Percentiles rank a stretch among this genome's conserved stretches.
Conservation (phyloP, 2,329 filamentous ascomycete genomes). For the Penicillium brevicompactum region DNA sequence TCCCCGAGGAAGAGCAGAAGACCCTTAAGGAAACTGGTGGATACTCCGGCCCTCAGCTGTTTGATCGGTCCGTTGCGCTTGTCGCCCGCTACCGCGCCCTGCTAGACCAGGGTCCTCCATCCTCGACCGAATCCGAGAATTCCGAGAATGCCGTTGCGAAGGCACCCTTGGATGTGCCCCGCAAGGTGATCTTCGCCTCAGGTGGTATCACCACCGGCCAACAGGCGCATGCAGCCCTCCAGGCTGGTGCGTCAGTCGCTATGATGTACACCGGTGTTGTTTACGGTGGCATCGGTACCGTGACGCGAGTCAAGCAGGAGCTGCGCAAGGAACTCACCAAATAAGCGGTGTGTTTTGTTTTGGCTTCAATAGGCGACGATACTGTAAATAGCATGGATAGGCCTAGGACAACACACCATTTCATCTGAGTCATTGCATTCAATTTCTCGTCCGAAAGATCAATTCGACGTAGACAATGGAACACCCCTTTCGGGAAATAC, state of each 20-base stretch:
- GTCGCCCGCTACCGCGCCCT: conserved; percentile 76
- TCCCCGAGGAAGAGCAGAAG: conserved; percentile 67
- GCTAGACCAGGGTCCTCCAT: conserved; percentile 55
- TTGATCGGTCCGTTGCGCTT: conserved; percentile 74
- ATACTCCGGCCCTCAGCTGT: conserved; percentile 88
- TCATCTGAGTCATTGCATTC: background rate
- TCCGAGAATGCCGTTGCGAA: conserved; percentile 20
- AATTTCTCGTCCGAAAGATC: background rate
- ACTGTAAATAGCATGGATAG: conserved; percentile 25
- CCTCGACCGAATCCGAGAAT: conserved; percentile 16
- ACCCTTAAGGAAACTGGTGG: conserved; percentile 78
- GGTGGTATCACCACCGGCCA: conserved; percentile 89
- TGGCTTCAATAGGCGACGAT: conserved; percentile 1
- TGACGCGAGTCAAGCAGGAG: conserved; percentile 55
- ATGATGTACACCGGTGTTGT: conserved; percentile 85
- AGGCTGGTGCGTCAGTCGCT: conserved; percentile 85
- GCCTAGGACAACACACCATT: background rate
- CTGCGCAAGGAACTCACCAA: conserved; percentile 42
- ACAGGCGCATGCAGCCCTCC: conserved; percentile 78
- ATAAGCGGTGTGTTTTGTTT: conserved; percentile 18
- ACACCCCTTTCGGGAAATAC: background rate
- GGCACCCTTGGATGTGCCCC: conserved; percentile 17
- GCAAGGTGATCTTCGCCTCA: conserved; percentile 87
- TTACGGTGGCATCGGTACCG: conserved; percentile 64
- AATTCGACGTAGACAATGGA: too few relatives aligned